Base-by-base conservation (phyloP, 1,139 yeast genomes). In the Taphrina deformans region DNA sequence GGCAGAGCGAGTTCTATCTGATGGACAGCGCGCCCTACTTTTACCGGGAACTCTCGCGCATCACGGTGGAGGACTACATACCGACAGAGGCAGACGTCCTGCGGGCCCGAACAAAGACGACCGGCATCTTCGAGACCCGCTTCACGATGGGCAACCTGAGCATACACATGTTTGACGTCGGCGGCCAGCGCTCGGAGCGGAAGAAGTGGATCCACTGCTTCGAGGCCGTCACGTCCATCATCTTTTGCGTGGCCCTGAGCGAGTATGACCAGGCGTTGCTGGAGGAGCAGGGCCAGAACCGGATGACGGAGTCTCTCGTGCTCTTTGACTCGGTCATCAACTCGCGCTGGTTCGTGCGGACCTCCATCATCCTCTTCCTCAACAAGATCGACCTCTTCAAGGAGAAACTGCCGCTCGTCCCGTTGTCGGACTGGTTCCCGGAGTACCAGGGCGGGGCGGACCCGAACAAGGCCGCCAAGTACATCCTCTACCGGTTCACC, bases 191-290 rank as follows among this genome's bases (percentile, higher is more conserved):
- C 67, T 85, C 92, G 50, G 99, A 93, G 76, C 82, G 99, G 67
- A 85, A 87, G 70, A 93, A 93, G 74, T 93, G 99, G 99, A 89
- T 93, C 68, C 97, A 92, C 74, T 89, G 96, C 73, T 93, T 95
- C 76, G 96, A 92, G 72, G 90, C 89, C 69, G 91, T 93, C 65
- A 88, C 96, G 0, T 90, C 96, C 1, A 87, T 95, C 1, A 76
- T 93, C 50, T 93, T 91, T 76, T 97, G 93, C n/a, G 83, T 89
- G 31, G 97, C 98, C 0, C 85, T 91, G 44, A 85, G 91, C 55
- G 99, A 93, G 76, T 93, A 89, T 75, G 98, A 93, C 76, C 97
- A 93, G 75, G 86, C 83, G 79, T 76, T 93, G 59, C 89, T 89
- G 77, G 99, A 93, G 75, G 98, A 93, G 75, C 89, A 86, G 70